phyloP scores from a whole-genome alignment of 225 moss, liverwort and hornwort genomes.

The Bryoerythrophyllum caledonicum region DNA sequence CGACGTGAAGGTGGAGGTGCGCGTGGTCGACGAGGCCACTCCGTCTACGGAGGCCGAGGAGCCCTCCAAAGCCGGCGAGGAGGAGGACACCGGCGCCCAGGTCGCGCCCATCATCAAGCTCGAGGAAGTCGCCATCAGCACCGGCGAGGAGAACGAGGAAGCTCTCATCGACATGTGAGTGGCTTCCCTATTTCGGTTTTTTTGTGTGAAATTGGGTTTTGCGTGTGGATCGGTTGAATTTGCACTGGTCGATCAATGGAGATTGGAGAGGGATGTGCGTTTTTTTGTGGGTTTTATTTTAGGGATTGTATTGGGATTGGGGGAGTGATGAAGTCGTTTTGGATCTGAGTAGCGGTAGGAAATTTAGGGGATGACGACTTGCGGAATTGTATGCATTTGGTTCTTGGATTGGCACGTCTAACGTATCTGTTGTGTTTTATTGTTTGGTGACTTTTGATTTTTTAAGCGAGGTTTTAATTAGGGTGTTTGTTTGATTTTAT shows the following conservation, averaged over 20 bases:
- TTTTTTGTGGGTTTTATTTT: too few relatives aligned
- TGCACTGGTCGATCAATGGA: too few relatives aligned
- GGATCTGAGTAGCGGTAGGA: too few relatives aligned
- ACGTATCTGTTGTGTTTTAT: too few relatives aligned
- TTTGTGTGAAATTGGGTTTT: neutral
- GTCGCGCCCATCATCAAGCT: slow-evolving; percentile 92
- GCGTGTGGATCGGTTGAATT: neutral
- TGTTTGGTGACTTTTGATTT: too few relatives aligned
- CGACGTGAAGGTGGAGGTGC: slow-evolving; percentile 50
- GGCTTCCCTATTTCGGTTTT: neutral
- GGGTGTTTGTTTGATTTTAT: too few relatives aligned
- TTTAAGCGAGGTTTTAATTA: too few relatives aligned
- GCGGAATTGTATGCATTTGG: too few relatives aligned
- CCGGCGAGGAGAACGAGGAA: slow-evolving; percentile 90
- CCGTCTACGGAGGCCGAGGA: slow-evolving; percentile 41
- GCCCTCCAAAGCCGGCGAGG: slow-evolving; percentile 56
- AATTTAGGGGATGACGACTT: too few relatives aligned
- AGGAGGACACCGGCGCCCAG: slow-evolving; percentile 93
- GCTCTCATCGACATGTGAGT: slow-evolving; percentile 86
- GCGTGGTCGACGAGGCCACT: slow-evolving; percentile 41
- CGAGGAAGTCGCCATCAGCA: slow-evolving; percentile 82
- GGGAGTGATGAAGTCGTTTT: too few relatives aligned
- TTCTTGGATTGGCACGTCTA: too few relatives aligned
- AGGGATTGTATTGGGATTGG: too few relatives aligned
- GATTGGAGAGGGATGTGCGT: neutral